Base-by-base conservation (phyloP, 2,329 filamentous ascomycete genomes). In the Podosphaera xanthii region DNA sequence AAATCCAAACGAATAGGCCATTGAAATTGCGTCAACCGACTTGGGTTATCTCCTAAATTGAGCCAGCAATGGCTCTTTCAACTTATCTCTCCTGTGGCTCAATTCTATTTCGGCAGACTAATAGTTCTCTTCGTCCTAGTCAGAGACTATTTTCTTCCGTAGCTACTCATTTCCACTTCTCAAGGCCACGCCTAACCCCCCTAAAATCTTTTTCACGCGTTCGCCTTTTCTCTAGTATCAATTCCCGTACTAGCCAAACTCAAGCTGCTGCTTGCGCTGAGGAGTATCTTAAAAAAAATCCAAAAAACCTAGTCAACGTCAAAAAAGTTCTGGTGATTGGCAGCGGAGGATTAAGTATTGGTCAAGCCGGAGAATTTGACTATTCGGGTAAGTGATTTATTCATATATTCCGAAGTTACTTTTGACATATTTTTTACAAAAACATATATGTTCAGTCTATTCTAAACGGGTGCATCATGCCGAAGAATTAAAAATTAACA, bases 281-380 rank as follows among this genome's bases (percentile, higher is more conserved):
- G 73, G 87, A 90, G 62, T 95, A 95, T 72, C 76, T 96, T 10
- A 34, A 30, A 30, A 7, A 50, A 50, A 50, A 4, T 61, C 78
- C 84, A 60, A 79, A 79, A 67, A 78, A 91, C 67, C 75, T 86
- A 59, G 84, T 96, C 57, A 81, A 95, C 70, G 89, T 97, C 64
- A 94, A 94, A 77, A 97, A 97, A 76, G 91, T 97, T 58, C 76
- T 97, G 62, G 90, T 97, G 66, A 95, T 97, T 75, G 91, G 91
- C 61, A 90, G 84, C 74, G 91, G 91, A 75, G 91, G 91, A 72
- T 79, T 97, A 66, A 88, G 87, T 71, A 97, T 97, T 80, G 91
- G 91, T 63, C 91, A 97, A 74, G 91, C 91, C 64, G 91, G 91
- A 75, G 91, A 97, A 76, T 97, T 97, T 68, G 91, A 97, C 74